Evolutionary conservation across 2,329 filamentous ascomycete species (phyloP).

Genomic region (Penicillium sp.): DNA sequence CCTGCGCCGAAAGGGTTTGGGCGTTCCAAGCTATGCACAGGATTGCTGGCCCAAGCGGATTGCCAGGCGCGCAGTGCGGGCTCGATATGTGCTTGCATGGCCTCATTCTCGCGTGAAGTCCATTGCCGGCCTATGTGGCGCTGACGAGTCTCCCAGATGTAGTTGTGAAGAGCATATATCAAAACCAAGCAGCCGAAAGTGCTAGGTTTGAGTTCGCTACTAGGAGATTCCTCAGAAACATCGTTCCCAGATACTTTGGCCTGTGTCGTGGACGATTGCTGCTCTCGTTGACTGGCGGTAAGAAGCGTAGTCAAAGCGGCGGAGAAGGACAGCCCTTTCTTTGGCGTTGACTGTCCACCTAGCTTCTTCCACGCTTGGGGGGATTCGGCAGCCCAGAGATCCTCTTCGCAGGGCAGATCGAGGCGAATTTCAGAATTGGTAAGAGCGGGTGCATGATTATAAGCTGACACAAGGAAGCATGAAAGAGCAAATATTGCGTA

Average conservation of each 20-base stretch:
- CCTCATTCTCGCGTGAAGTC: slow-evolving; percentile 86
- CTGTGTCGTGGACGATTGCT: no score
- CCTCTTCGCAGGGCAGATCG: slow-evolving; percentile 85
- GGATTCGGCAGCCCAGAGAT: slow-evolving; percentile 75
- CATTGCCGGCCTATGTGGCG: slow-evolving; percentile 78
- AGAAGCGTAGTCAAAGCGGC: slow-evolving; percentile 71
- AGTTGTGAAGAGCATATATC: slow-evolving; percentile 92
- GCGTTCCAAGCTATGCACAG: slow-evolving; percentile 71
- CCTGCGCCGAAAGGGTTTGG: slow-evolving; percentile 75
- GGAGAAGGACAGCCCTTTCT: slow-evolving; percentile 69
- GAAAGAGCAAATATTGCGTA: slow-evolving; percentile 87
- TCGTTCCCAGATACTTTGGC: no score
- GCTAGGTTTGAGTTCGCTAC: slow-evolving; percentile 60
- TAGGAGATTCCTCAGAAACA: no score
- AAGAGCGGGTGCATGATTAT: slow-evolving; percentile 82
- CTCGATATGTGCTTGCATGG: slow-evolving; percentile 92
- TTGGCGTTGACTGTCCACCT: slow-evolving; percentile 63
- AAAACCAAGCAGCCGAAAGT: slow-evolving; percentile 85
- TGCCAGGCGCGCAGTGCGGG: slow-evolving; percentile 92
- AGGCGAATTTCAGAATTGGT: slow-evolving; percentile 89
- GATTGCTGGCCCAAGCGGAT: slow-evolving; percentile 78
- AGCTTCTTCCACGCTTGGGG: slow-evolving; percentile 68
- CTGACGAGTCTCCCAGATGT: slow-evolving; percentile 95
- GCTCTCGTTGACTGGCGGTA: slow-evolving; percentile 61
- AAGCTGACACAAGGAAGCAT: slow-evolving; percentile 80